phyloP scores from a whole-genome alignment of 2,329 filamentous ascomycete genomes.

The Trichoderma sp. region DNA sequence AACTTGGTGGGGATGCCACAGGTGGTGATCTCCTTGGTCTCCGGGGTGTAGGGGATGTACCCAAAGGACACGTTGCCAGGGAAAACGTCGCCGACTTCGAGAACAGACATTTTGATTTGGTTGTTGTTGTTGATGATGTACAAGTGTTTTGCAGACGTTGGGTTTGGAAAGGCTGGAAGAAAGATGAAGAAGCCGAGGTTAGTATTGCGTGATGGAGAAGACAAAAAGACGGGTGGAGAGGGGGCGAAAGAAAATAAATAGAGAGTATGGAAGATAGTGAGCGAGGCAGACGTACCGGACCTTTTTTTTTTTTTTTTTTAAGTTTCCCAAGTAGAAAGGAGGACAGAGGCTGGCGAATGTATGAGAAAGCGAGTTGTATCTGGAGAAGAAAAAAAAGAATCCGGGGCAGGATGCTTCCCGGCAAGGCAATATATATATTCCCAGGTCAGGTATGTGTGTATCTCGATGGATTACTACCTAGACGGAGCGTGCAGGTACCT shows the following conservation, averaged over 20 bases:
- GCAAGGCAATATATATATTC: background rate
- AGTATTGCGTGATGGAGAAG: background rate
- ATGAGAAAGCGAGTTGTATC: background rate
- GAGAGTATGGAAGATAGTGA: background rate
- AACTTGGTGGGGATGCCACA: conserved; percentile 78
- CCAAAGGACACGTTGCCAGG: conserved; percentile 77
- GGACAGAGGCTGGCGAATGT: background rate
- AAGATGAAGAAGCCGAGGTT: background rate
- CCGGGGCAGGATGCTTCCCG: background rate
- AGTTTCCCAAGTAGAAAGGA: background rate
- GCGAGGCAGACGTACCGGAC: background rate
- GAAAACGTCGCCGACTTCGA: conserved; percentile 81
- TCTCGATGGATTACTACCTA: background rate
- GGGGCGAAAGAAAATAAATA: background rate
- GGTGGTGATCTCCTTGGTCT: conserved; percentile 63
- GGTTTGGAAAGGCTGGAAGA: background rate
- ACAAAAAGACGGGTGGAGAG: background rate
- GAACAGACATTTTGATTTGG: conserved; percentile 50
- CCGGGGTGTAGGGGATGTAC: conserved; percentile 73
- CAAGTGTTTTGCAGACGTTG: background rate
- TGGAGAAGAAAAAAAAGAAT: background rate
- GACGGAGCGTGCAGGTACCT: background rate
- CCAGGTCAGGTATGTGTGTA: background rate
- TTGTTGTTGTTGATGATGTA: background rate
- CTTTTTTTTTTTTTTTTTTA: background rate